A percentile compares a stretch with the other conserved stretches of the same genome.
Conservation (phyloP, 2,329 filamentous ascomycete genomes). For the Grosmannia clavigera region DNA sequence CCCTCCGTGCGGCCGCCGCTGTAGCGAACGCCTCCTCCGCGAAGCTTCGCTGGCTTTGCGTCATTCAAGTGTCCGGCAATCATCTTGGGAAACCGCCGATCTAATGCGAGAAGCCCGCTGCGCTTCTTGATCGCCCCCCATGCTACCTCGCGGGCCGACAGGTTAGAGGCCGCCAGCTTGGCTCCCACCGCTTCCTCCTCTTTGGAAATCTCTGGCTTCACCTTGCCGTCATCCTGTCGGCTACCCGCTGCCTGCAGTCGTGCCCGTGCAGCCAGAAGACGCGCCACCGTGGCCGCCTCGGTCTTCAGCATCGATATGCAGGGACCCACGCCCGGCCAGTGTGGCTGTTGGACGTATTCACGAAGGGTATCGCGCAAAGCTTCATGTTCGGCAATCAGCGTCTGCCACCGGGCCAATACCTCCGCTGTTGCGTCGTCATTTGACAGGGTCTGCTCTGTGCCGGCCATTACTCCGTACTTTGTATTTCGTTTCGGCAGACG, state of each 20-base stretch:
- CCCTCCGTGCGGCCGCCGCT: conserved; percentile 4
- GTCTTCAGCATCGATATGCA: conserved; percentile 7
- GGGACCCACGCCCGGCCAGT: conserved; percentile 11
- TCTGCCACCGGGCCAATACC: conserved; percentile 6
- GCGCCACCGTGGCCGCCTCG: conserved; percentile 3
- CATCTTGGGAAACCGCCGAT: conserved; percentile 15
- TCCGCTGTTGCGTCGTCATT: not conserved
- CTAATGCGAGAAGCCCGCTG: conserved; percentile 16
- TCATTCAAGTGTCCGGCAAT: not conserved
- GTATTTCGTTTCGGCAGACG: not conserved
- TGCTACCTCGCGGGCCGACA: conserved; percentile 11
- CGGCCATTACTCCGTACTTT: not conserved
- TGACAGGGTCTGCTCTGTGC: not conserved
- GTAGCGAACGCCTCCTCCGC: not conserved
- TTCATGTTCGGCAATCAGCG: conserved; percentile 9
- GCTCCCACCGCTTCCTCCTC: not conserved
- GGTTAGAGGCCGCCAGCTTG: conserved; percentile 7
- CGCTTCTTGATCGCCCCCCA: conserved; percentile 20
- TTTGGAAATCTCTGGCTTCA: too few relatives aligned
- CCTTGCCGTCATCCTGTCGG: not conserved
- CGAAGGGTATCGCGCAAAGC: conserved; percentile 7
- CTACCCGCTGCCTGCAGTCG: not conserved
- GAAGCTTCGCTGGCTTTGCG: not conserved
- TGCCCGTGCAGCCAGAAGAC: not conserved
- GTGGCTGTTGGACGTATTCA: conserved; percentile 2